phyloP scores from a whole-genome alignment of 225 moss, liverwort and hornwort species.

The Bryum argenteum region DNA sequence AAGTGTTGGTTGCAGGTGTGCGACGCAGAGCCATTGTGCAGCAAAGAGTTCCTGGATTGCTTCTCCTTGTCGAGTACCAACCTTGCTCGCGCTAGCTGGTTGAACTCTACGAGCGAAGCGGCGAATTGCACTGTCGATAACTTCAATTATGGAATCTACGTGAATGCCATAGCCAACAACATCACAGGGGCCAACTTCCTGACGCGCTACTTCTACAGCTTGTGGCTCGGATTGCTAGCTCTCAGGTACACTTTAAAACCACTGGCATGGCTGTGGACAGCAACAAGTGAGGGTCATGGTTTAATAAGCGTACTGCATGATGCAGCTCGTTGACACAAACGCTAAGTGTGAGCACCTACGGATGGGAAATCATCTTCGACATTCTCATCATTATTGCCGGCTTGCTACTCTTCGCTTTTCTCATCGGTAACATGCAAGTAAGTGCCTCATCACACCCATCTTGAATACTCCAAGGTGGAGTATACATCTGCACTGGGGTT shows the following conservation, averaged over 20 bases:
- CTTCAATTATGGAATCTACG: slow-evolving; percentile 61
- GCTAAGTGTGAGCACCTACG: slow-evolving; percentile 63
- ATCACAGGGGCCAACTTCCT: slow-evolving; percentile 56
- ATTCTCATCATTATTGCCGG: slow-evolving; percentile 73
- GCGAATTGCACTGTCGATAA: slow-evolving; percentile 16
- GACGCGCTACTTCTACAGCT: slow-evolving; percentile 71
- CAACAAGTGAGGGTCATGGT: not conserved
- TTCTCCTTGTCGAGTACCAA: not conserved
- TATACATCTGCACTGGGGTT: not conserved
- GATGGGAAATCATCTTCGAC: slow-evolving; percentile 80
- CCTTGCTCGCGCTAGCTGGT: slow-evolving; percentile 36
- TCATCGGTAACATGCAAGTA: slow-evolving; percentile 97
- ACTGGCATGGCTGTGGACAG: too few species aligned
- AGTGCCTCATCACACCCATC: slow-evolving; percentile 18
- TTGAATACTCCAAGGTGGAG: too few species aligned
- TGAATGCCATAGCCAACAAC: slow-evolving; percentile 37
- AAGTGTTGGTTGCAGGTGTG: slow-evolving; percentile 34
- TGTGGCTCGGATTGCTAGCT: slow-evolving; percentile 71
- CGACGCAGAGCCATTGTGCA: slow-evolving; percentile 23
- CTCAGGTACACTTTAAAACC: slow-evolving; percentile 45
- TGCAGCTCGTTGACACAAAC: slow-evolving; percentile 54
- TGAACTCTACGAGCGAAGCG: slow-evolving; percentile 1
- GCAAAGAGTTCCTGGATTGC: slow-evolving; percentile 37
- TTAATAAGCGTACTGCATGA: not conserved
- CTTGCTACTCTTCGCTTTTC: slow-evolving; percentile 77